Base-by-base conservation (phyloP, 1,139 yeast genomes). In the Taphrina communis region DNA sequence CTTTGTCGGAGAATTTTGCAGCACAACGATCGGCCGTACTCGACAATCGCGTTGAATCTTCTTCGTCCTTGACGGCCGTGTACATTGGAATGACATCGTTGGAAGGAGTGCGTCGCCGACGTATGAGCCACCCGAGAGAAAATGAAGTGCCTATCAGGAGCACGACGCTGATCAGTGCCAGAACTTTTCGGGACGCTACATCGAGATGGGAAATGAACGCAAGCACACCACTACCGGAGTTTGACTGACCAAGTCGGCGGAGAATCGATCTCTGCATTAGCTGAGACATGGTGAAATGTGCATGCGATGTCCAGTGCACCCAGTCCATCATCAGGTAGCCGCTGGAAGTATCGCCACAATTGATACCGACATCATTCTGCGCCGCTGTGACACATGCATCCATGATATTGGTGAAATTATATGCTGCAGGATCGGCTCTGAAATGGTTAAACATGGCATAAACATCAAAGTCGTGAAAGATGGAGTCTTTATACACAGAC, bases 251-350 rank as follows among this genome's bases (percentile, higher is more conserved):
- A 6, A 50, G 6, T 11, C n/a, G 9, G 2, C 36, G 36, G 12
- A 50, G 53, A 1, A 50, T 7, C 12, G 36, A 50, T 35, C 21
- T 21, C 36, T 50, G 11, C 53, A 50, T 50, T 6, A 19, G 36
- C 53, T 11, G 36, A 8, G 53, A 50, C 53, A 50, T 50, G 31
- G 6, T 25, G n/a, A 19, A 25, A 21, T 53, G 58, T 7, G 58
- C 21, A 41, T 53, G 58, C 9, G 58, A 9, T 11, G 58, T 53
- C 58, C 58, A 53, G 35, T 31, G 58, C 21, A 53, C 42, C 41
- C 41, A 53, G 25, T 53, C 58, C 58, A 53, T 53, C 58, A n/a
- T 53, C 58, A 53, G 17, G 25, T 53, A 53, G 17, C 58, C 58
- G 25, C 58, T 53, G 19, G 58, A 35, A 9, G 42, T 14, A 17